Base-by-base conservation (phyloP, 164 flowering plant genomes). In the Chimonanthus salicifolius region DNA sequence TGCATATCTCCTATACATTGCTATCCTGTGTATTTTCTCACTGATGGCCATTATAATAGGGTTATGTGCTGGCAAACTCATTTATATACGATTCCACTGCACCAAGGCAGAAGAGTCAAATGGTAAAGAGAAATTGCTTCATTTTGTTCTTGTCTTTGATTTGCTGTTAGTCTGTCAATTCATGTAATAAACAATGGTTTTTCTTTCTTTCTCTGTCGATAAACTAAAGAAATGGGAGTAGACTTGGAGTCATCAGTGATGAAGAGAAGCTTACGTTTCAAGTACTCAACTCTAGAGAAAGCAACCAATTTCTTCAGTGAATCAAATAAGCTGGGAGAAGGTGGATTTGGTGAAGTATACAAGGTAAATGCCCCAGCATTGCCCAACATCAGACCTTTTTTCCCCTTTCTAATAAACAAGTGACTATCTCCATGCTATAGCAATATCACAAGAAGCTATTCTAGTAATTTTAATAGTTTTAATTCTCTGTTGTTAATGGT, bases 291-390 rank as follows among this genome's bases (percentile, higher is more conserved):
- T 6, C 63, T 83, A 49, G 77, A 65, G 70, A 75, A 79, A 63
- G 86, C 86, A 69, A 81, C 86, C 2, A 49, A 72, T 6, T 49
- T 71, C 71, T 83, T 83, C 67, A 76, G 70, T 68, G 62, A 68
- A 20, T 13, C 72, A 5, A 77, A 79, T 68, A 79, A 81, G 65
- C 75, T 83, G 46, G 86, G 86, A 58, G 81, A 83, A 60, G 86
- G 86, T 49, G 86, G 81, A 54, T 79, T 64, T 72, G 83, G 86
- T 54, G 77, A 73, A 60, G 86, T 83, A 47, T 81, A 62, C 69
- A 87, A 80, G 86, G 91, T 84, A 68, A 60, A 18, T 44, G 10
- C 67, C n/a, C 43, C 60, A 3, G 21, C 21, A 20, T 20, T 20
- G 21, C 21, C 21, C 21, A 20, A 20, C 21, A 20, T 20, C 21